phyloP scores from a whole-genome alignment of 768 basidiomycete genomes.

The Psilocybe cubensis region DNA sequence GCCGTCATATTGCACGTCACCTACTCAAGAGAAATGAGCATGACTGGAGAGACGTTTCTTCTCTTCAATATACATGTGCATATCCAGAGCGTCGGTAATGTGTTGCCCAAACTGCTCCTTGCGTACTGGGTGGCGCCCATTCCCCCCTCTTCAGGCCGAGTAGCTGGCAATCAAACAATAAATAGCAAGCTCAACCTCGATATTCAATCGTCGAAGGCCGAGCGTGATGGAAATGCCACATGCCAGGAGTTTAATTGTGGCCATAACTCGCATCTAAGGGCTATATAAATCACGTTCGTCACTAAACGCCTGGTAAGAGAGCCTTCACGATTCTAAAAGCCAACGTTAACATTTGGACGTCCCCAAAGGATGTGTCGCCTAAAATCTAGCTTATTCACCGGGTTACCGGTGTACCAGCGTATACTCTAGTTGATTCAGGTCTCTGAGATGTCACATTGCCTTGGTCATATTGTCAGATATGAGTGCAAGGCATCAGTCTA shows the following conservation, averaged over 20 bases:
- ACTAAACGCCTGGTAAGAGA: neutral
- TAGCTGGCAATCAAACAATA: constrained; percentile 20
- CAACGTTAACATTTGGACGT: neutral
- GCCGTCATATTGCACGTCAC: too few relatives aligned
- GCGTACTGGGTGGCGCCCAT: too few relatives aligned
- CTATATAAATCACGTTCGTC: neutral
- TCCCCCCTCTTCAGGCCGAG: constrained; percentile 4
- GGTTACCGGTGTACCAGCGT: neutral
- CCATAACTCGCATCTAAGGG: neutral
- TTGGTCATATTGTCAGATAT: neutral
- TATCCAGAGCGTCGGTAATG: too few relatives aligned
- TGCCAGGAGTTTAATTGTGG: constrained; percentile 3
- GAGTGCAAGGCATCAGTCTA: neutral
- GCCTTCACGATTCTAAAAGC: neutral
- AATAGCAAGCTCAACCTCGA: constrained; percentile 5
- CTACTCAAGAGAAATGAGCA: too few relatives aligned
- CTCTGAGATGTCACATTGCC: neutral
- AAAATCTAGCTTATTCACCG: neutral
- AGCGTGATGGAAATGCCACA: constrained; percentile 9
- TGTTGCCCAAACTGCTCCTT: too few relatives aligned
- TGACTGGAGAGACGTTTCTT: too few relatives aligned
- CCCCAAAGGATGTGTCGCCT: neutral
- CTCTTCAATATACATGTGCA: too few relatives aligned
- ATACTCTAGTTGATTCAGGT: neutral
- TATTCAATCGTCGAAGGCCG: constrained; percentile 1